A percentile compares a stretch with the other conserved stretches of the same genome.
Conservation (phyloP, 768 basidiomycete genomes). For the Psilocybe subaeruginosa region DNA sequence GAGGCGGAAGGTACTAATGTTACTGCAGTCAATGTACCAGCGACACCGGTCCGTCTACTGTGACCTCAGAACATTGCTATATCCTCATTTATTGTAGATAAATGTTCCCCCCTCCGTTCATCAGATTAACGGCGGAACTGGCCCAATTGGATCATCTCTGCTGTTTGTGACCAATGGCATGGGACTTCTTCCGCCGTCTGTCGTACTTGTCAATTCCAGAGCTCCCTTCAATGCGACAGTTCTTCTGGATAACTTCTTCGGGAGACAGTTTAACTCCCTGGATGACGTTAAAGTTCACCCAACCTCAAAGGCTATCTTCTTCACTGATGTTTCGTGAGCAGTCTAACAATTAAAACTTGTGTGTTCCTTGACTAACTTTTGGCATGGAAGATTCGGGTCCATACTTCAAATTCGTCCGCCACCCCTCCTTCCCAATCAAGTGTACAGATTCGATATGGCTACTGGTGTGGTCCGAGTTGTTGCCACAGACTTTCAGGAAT, state of each 20-base stretch:
- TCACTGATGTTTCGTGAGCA: conserved; percentile 4
- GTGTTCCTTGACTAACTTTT: neutral
- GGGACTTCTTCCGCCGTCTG: neutral
- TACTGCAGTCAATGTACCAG: neutral
- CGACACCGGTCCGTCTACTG: neutral
- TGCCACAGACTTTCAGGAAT: conserved; percentile 73
- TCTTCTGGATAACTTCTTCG: conserved; percentile 2
- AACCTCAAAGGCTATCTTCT: neutral
- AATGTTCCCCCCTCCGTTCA: neutral
- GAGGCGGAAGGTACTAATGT: neutral
- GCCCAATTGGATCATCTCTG: neutral
- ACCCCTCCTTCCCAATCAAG: conserved; percentile 72
- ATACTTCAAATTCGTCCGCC: conserved; percentile 65
- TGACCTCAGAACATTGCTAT: neutral
- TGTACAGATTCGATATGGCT: conserved; percentile 74
- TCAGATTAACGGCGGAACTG: neutral
- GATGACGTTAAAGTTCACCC: conserved; percentile 8
- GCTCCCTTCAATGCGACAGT: neutral
- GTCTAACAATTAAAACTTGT: neutral
- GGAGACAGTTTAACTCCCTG: conserved; percentile 3
- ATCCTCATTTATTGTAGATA: neutral
- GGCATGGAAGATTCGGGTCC: conserved; percentile 57
- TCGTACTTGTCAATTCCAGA: neutral
- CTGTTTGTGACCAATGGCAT: neutral
- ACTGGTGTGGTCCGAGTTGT: conserved; percentile 70